These are phyloP conservation scores for Suillus subluteus DNA, from an alignment of 768 basidiomycete species.

Conservation along the genomic window DNA sequence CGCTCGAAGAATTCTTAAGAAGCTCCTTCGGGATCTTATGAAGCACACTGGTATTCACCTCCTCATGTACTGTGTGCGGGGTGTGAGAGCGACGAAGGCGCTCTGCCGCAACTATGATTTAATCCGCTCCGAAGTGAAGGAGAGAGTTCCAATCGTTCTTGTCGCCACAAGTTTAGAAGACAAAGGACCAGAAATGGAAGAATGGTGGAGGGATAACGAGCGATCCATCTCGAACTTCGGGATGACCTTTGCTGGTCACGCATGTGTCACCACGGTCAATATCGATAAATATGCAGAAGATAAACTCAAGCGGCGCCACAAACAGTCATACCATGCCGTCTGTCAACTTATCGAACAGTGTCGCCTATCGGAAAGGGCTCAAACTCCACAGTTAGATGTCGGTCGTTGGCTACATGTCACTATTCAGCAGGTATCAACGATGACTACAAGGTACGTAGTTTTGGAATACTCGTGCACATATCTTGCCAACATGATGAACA, in stretches of 20 bases:
- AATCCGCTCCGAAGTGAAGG: slow-evolving; percentile 32
- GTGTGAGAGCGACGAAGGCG: slow-evolving; percentile 31
- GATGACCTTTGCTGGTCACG: slow-evolving; percentile 42
- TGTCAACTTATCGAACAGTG: slow-evolving; percentile 19
- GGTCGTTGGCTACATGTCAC: not conserved
- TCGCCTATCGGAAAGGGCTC: not conserved
- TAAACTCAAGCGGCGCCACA: slow-evolving; percentile 20
- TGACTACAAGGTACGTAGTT: not conserved
- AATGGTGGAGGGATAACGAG: slow-evolving; percentile 44
- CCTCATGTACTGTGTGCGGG: slow-evolving; percentile 40
- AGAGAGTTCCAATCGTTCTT: slow-evolving; percentile 33
- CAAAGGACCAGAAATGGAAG: slow-evolving; percentile 36
- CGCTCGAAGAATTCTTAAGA: slow-evolving; percentile 31
- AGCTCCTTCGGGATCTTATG: slow-evolving; percentile 37
- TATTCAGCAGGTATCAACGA: not conserved
- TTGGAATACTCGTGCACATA: not conserved
- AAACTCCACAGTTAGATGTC: not conserved
- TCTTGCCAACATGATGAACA: not conserved
- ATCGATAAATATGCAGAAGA: slow-evolving; percentile 26
- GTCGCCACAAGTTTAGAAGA: slow-evolving; percentile 41
- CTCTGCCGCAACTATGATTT: slow-evolving; percentile 33
- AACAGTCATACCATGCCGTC: slow-evolving; percentile 25
- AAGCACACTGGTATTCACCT: slow-evolving; percentile 31
- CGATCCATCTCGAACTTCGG: slow-evolving; percentile 31
- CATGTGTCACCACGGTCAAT: slow-evolving; percentile 42